phyloP scores from a whole-genome alignment of 257 asterid genomes.

The Scutellaria barbata region DNA sequence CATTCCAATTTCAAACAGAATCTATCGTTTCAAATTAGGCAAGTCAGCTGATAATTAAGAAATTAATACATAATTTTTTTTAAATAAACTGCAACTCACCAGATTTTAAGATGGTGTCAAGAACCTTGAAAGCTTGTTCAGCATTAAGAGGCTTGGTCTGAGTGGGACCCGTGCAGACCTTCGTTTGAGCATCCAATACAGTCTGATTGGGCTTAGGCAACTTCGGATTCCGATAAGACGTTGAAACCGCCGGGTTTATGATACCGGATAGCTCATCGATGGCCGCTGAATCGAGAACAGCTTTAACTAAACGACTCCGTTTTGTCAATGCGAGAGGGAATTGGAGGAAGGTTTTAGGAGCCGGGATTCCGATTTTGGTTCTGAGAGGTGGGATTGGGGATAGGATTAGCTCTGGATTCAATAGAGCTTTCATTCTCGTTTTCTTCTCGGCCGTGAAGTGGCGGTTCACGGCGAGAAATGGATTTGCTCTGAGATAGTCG shows the following conservation, averaged over 20 bases:
- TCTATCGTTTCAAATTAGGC: conserved; percentile 7
- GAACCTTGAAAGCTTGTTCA: conserved; percentile 89
- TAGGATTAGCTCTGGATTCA: conserved; percentile 39
- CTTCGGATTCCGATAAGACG: conserved; percentile 66
- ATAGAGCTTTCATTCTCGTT: conserved; percentile 48
- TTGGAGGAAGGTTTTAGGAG: conserved; percentile 35
- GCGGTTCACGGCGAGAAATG: conserved; percentile 19
- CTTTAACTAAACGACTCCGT: conserved; percentile 41
- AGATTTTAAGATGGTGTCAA: conserved; percentile 80
- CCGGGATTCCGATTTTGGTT: conserved; percentile 33
- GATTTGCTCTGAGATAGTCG: conserved; percentile 38
- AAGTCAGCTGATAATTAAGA: conserved; percentile 28
- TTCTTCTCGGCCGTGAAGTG: neutral
- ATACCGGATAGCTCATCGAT: conserved; percentile 46
- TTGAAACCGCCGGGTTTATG: conserved; percentile 71
- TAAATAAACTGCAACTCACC: conserved; percentile 43
- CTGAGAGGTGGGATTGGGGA: conserved; percentile 42
- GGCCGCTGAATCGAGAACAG: conserved; percentile 48
- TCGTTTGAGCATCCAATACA: conserved; percentile 86
- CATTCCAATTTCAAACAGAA: conserved; percentile 23
- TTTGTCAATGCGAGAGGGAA: conserved; percentile 35
- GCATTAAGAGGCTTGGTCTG: conserved; percentile 88
- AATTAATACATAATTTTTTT: neutral
- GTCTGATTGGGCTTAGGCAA: conserved; percentile 69
- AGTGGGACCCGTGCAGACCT: conserved; percentile 96